Base-by-base conservation (phyloP, 2,329 filamentous ascomycete species). In the Fusarium dlaminii region DNA sequence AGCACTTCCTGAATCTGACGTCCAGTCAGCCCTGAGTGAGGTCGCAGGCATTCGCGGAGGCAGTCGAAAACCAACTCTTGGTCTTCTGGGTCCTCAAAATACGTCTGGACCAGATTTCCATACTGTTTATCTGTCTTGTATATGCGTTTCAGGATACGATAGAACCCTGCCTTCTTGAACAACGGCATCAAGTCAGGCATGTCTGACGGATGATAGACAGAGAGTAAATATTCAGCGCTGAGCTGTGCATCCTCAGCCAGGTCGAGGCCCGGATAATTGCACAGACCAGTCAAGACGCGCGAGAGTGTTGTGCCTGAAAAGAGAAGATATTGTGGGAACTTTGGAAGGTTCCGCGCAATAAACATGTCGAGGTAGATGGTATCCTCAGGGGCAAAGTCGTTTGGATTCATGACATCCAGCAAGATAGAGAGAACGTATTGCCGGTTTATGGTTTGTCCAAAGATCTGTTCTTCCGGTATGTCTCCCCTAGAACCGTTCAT, bases 311-410 rank as follows among this genome's bases (percentile, higher is more conserved):
- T 95, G 24, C 95, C 96, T 0, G 96, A 93, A 52, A 99, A 90
- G 17, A 98, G 89, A 57, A 99, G 91, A 79, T 98, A 98, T 80
- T 98, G 96, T 2, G 95, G 95, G 79, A 98, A 99, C 81, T 99
- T 99, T 8, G 97, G 94, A 56, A 99, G 85, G 80, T 98, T 99
- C 63, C 96, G 91, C 24, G 96, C 96, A 80, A 99, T 93, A 79
- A 99, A 99, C 95, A 99, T 99, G 82, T 99, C 95, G 49, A 99
- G 89, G 82, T 98, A 99, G 63, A 99, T 94, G 18, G 93, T 95
- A 79, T 98, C 95, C 69, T 93, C 90, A 0, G 91, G 83, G 2
- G 91, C 89, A 82, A 98, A 98, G 52, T 93, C 90, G 8, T 88
- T 86, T 2, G 90, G 85, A 56, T 91, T 93, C 94, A 99, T 97